Conservation (phyloP, 441 rosid genomes). For the Erodium texanum region DNA sequence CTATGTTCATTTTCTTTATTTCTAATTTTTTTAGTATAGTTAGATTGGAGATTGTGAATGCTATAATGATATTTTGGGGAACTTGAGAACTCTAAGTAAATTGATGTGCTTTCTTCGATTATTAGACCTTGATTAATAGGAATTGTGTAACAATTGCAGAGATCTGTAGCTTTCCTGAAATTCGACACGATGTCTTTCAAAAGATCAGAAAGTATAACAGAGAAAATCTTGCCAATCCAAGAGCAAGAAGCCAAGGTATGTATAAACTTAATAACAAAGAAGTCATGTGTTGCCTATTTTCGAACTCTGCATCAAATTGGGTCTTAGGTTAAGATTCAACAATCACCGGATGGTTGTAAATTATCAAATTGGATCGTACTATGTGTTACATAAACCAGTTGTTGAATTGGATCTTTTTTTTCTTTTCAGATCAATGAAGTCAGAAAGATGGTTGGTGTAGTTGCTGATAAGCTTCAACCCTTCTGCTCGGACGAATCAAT, state of each 20-base stretch:
- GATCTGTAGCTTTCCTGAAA: neutral
- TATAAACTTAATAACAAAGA: neutral
- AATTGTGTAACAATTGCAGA: neutral
- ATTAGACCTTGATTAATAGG: no score
- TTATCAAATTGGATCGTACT: neutral
- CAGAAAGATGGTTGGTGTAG: conserved; percentile 45
- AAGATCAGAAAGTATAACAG: conserved; percentile 22
- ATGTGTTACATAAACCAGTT: neutral
- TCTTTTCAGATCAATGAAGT: conserved; percentile 52
- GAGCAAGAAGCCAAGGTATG: conserved; percentile 42
- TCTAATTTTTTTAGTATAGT: no score
- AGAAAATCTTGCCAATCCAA: conserved; percentile 26
- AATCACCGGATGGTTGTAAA: neutral
- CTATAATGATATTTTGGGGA: no score
- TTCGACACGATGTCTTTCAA: conserved; percentile 26
- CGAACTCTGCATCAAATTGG: neutral
- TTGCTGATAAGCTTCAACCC: conserved; percentile 38
- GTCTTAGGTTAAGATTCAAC: neutral
- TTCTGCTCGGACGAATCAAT: conserved; percentile 53
- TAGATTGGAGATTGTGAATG: no score
- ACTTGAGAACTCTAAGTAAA: no score
- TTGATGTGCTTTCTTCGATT: no score
- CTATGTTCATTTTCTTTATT: no score
- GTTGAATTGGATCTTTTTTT: conserved; percentile 8
- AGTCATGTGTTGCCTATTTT: neutral